A percentile compares a stretch with the other conserved stretches of the same genome.
phyloP scores from a whole-genome alignment of 495 filamentous ascomycete species.

The Hypoxylon fuscum region DNA sequence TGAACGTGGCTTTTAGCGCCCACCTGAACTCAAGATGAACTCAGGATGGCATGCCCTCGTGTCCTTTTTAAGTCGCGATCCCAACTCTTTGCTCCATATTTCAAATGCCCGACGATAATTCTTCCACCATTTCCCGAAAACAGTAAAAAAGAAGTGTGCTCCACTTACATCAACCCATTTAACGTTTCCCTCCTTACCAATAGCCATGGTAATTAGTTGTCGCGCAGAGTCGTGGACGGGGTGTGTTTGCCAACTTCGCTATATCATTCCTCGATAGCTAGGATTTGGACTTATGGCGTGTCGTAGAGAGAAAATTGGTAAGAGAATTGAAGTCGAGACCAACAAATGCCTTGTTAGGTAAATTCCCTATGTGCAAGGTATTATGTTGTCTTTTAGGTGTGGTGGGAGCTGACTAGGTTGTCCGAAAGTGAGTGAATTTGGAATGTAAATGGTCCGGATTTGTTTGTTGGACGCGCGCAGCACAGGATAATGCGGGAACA shows the following conservation, averaged over 20 bases:
- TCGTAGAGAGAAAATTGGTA: too few species aligned
- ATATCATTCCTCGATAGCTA: slow-evolving; percentile 38
- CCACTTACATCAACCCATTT: slow-evolving; percentile 75
- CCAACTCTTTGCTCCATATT: too few species aligned
- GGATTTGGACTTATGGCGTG: too few species aligned
- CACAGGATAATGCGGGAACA: slow-evolving; percentile 14
- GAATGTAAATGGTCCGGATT: slow-evolving; percentile 30
- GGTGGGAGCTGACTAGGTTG: slow-evolving; percentile 9
- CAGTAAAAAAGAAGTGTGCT: neutral
- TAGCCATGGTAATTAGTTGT: slow-evolving; percentile 47
- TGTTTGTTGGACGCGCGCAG: slow-evolving; percentile 26
- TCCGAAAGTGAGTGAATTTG: slow-evolving; percentile 16
- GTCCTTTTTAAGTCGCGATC: too few species aligned
- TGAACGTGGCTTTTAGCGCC: too few species aligned
- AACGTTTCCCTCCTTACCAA: slow-evolving; percentile 63
- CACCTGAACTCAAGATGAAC: neutral
- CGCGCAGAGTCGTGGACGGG: slow-evolving; percentile 2
- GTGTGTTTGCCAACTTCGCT: slow-evolving; percentile 19
- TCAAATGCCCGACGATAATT: too few species aligned
- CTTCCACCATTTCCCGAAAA: neutral
- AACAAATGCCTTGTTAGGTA: slow-evolving; percentile 1
- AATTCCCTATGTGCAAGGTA: too few species aligned
- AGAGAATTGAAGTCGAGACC: slow-evolving; percentile 4
- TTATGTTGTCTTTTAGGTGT: neutral
- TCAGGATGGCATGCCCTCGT: too few species aligned